Conservation (phyloP, 345 rosid species). For the Raphanus sativus region DNA sequence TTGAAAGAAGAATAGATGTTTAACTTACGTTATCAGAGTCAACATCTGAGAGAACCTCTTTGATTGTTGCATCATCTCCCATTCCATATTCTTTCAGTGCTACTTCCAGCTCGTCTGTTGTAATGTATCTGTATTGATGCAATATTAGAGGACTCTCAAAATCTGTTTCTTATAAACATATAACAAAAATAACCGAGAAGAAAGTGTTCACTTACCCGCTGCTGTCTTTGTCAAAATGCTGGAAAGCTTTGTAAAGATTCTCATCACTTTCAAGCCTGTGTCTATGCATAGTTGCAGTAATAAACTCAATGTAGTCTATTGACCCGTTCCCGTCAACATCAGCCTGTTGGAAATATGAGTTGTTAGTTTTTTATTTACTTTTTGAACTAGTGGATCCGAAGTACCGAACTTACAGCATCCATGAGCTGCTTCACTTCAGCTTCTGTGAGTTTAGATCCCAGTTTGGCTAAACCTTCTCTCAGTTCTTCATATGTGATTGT, state of each 20-base stretch:
- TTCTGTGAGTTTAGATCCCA: slow-evolving; percentile 89
- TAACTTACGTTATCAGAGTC: slow-evolving; percentile 64
- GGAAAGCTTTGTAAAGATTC: slow-evolving; percentile 75
- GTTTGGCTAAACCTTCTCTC: slow-evolving; percentile 73
- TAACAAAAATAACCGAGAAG: neutral
- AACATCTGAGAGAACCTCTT: slow-evolving; percentile 82
- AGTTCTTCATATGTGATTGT: slow-evolving; percentile 89
- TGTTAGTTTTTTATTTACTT: neutral
- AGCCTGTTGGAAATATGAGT: slow-evolving; percentile 50
- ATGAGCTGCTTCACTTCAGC: slow-evolving; percentile 82
- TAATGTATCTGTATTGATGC: slow-evolving; percentile 52
- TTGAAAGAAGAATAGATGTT: neutral
- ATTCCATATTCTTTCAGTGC: slow-evolving; percentile 80
- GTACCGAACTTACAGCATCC: slow-evolving; percentile 73
- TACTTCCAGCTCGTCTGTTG: slow-evolving; percentile 71
- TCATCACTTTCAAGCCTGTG: slow-evolving; percentile 79
- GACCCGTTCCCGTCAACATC: slow-evolving; percentile 65
- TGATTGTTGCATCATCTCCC: slow-evolving; percentile 72
- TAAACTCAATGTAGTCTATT: slow-evolving; percentile 82
- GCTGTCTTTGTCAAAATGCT: slow-evolving; percentile 79
- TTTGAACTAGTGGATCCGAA: neutral
- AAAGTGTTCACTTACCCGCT: slow-evolving; percentile 57
- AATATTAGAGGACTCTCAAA: neutral
- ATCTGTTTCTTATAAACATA: neutral
- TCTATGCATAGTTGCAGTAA: slow-evolving; percentile 88